These are phyloP conservation scores for Coelastrella sp. DNA, from an alignment of 139 green algal genomes.

Conservation along the genomic window DNA sequence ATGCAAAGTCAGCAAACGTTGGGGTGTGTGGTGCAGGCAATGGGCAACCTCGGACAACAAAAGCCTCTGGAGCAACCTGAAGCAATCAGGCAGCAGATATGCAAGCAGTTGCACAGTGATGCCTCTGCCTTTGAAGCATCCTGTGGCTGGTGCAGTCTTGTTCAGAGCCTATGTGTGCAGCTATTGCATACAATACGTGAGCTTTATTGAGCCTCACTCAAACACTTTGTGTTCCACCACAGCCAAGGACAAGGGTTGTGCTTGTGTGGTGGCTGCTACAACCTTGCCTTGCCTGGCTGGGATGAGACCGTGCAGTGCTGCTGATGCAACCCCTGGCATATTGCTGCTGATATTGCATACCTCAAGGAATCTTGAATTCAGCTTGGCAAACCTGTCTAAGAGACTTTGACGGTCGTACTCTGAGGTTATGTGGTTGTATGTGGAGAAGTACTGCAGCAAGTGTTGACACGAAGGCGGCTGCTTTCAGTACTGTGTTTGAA, in stretches of 20 bases:
- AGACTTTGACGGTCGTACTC: slow-evolving; percentile 18
- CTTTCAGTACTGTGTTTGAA: not conserved
- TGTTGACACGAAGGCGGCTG: not conserved
- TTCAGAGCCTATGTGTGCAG: not conserved
- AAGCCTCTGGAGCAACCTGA: slow-evolving; percentile 24
- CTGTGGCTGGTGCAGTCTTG: not conserved
- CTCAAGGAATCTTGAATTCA: slow-evolving; percentile 10
- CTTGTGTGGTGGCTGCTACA: no score
- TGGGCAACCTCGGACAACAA: slow-evolving; percentile 32
- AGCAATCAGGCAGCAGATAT: not conserved
- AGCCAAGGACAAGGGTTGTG: no score
- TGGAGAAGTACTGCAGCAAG: slow-evolving; percentile 40
- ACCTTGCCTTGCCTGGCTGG: no score
- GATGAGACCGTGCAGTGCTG: no score
- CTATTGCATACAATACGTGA: not conserved
- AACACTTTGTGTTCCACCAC: no score
- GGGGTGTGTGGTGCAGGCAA: not conserved
- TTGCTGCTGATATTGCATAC: not conserved
- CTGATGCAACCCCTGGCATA: no score
- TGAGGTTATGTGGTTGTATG: not conserved
- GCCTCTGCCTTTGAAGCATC: not conserved
- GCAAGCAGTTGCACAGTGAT: not conserved
- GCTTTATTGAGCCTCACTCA: no score
- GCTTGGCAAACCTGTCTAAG: slow-evolving; percentile 31
- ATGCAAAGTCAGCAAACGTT: slow-evolving; percentile 1